Percentiles rank a stretch among this genome's conserved stretches.
phyloP scores from a whole-genome alignment of 169 alveolate species.

The Cryptosporidium viatorum region DNA sequence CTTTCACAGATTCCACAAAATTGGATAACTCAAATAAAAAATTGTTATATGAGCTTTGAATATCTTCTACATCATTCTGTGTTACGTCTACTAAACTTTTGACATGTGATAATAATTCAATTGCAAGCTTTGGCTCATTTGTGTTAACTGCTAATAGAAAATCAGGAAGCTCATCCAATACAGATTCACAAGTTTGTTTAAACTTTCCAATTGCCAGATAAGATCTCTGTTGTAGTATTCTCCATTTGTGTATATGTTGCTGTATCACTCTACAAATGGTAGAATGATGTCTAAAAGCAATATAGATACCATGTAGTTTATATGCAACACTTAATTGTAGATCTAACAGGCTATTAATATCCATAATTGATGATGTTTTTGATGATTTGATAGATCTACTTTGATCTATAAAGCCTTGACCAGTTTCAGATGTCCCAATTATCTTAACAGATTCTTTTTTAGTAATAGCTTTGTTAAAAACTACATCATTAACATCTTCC shows the following conservation, averaged over 20 bases:
- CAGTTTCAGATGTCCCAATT: background rate
- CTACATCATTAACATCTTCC: background rate
- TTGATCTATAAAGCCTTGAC: background rate
- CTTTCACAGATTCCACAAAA: constrained; percentile 64
- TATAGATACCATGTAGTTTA: constrained; percentile 59
- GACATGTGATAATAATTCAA: constrained; percentile 59
- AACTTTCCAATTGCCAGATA: constrained; percentile 61
- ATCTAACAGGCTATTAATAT: constrained; percentile 37
- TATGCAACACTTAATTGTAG: constrained; percentile 68
- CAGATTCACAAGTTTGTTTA: constrained; percentile 73
- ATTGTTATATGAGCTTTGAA: constrained; percentile 59
- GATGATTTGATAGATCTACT: background rate
- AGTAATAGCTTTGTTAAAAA: background rate
- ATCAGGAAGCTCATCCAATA: constrained; percentile 73
- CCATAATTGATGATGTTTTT: constrained; percentile 64
- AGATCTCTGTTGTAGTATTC: constrained; percentile 60
- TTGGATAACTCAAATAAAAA: constrained; percentile 52
- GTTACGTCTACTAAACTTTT: constrained; percentile 42
- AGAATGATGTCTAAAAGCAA: constrained; percentile 72
- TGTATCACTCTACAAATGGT: constrained; percentile 48
- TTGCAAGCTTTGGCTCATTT: constrained; percentile 70
- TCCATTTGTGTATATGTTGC: constrained; percentile 71
- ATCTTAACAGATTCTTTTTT: background rate
- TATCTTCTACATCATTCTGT: constrained; percentile 46
- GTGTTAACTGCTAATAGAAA: constrained; percentile 68